Percentiles rank a stretch among this genome's conserved stretches.
Evolutionary conservation across 2,329 filamentous ascomycete species (phyloP).

Genomic region (Pseudopithomyces maydicus): DNA sequence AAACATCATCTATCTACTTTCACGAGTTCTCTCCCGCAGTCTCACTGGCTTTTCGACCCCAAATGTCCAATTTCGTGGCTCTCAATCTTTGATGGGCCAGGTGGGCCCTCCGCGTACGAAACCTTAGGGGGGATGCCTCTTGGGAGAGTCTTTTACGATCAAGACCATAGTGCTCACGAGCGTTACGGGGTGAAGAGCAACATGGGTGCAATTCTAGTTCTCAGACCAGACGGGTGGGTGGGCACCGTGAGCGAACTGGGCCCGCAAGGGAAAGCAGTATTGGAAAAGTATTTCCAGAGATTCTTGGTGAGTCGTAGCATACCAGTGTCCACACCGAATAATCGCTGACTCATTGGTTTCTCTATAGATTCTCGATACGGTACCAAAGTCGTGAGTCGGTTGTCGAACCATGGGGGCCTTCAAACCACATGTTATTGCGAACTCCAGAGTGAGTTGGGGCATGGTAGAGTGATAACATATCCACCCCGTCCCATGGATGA

Average conservation of each 20-base stretch:
- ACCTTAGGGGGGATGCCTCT: conserved; percentile 35
- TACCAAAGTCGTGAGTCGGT: neutral
- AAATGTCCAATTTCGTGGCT: conserved; percentile 27
- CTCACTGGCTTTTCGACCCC: conserved; percentile 17
- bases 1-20: conserved; percentile 16
- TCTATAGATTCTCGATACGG: neutral
- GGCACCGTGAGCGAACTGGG: conserved; percentile 26
- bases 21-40: conserved; percentile 9
- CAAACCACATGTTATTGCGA: no score
- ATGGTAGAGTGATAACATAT: no score
- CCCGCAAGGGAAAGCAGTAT: conserved; percentile 8
- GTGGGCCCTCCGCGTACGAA: conserved; percentile 36
- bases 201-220: conserved; percentile 33
- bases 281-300: conserved; percentile 28
- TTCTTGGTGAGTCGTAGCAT: conserved; percentile 16
- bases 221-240: conserved; percentile 42
- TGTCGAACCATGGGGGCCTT: no score
- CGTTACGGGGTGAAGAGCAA: conserved; percentile 34
- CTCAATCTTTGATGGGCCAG: conserved; percentile 31
- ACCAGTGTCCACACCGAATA: neutral
- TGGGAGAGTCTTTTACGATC: conserved; percentile 45
- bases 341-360: neutral
- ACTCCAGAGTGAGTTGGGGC: no score
- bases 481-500: no score
- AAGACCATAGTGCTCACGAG: conserved; percentile 33